Evolutionary conservation across 305 asterid genomes (phyloP), one percentile per base, ranked within the genome.

Genomic region (Solanum hybrid): DNA sequence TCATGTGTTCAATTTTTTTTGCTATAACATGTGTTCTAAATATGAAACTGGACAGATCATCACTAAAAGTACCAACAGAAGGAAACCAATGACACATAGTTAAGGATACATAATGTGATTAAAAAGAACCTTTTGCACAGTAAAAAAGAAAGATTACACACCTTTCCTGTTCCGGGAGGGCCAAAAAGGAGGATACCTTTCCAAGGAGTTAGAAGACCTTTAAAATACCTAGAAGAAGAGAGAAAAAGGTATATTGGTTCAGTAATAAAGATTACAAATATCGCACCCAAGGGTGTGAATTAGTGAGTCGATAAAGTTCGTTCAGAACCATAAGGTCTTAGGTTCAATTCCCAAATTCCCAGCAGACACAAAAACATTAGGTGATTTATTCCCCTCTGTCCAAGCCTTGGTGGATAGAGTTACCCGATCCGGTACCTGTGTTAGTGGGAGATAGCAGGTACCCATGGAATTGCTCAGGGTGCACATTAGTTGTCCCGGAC

Each of bases 141-240:
- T 18, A 90, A 78, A 36, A 71, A 46, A 89, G 33, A 74, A 84
- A n/a, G 87, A 71, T 29, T 76, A 89, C 87, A 83, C 76, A 97
- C 99, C 99, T 97, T 97, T 93, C 99, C 99, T 16, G 99, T 97
- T 95, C 99, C 99, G 64, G 99, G 98, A 85, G 99, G 99, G 3
- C 99, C 99, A 93, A 97, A 97, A 87, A 97, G 99, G 92, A 97
- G 99, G 92, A 97, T 96, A 82, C 99, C 99, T 92, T 97, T 97
- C 99, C 99, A 97, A 76, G 99, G 99, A 16, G 99, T 91, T 85
- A 97, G 93, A 92, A 97, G 98, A 84, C 99, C 99, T 79, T 97
- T 97, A 90, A 97, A 97, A 93, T 97, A 97, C 94, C 99, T 97
- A 89, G 74, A 90, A 42, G 76, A 89, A 89, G 76, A 73, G 67